phyloP scores from a whole-genome alignment of 805 yeast species.

The Geotrichum ghanense region DNA sequence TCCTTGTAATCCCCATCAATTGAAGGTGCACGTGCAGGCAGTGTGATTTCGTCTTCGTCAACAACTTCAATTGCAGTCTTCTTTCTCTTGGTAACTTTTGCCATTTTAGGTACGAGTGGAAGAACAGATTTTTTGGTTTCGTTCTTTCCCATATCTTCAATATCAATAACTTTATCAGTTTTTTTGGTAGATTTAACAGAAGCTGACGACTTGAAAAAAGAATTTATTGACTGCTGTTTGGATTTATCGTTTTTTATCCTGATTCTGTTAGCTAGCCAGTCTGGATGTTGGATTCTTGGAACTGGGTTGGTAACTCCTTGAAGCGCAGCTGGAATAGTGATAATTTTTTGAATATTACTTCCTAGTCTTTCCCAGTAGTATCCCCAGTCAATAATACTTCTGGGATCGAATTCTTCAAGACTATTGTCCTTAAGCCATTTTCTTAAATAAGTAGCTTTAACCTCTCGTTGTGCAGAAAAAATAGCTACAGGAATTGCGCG shows the following conservation, averaged over 20 bases:
- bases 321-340: slow-evolving; percentile 94
- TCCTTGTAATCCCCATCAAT: slow-evolving; percentile 29
- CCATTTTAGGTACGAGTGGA: not conserved
- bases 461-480: slow-evolving; percentile 67
- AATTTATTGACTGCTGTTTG: slow-evolving; percentile 53
- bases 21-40: slow-evolving; percentile 23
- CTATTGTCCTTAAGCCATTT: slow-evolving; percentile 81
- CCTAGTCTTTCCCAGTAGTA: slow-evolving; percentile 86
- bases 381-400: slow-evolving; percentile 85
- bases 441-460: slow-evolving; percentile 59
- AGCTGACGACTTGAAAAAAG: slow-evolving; percentile 14
- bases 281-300: slow-evolving; percentile 88
- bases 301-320: slow-evolving; percentile 86
- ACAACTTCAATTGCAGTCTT: slow-evolving; percentile 21
- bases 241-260: slow-evolving; percentile 48
- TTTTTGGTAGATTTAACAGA: slow-evolving; percentile 30
- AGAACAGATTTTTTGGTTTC: slow-evolving; percentile 9
- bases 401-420: slow-evolving; percentile 71
- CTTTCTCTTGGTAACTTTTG: slow-evolving; percentile 9
- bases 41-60: slow-evolving; percentile 21
- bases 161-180: slow-evolving; percentile 28
- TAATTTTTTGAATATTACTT: slow-evolving; percentile 86
- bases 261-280: slow-evolving; percentile 70
- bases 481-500: slow-evolving; percentile 95
- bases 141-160: slow-evolving; percentile 17